Conservation (phyloP, 805 yeast species). For the Hanseniaspora valbyensis region DNA sequence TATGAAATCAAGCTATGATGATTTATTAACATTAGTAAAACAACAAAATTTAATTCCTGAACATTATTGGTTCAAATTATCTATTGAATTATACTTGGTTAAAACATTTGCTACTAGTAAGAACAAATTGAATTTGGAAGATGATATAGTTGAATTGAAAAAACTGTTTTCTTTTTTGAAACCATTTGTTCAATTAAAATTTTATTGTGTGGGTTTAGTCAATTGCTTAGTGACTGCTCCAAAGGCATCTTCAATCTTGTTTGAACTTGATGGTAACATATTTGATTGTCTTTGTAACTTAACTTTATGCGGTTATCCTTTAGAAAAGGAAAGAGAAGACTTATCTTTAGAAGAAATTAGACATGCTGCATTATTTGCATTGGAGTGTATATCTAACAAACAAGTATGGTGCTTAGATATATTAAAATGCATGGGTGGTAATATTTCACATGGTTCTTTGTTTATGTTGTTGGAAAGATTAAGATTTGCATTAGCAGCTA, state of each 20-base stretch:
- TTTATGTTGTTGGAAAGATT: constrained; percentile 61
- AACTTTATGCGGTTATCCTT: constrained; percentile 40
- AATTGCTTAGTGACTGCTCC: constrained; percentile 47
- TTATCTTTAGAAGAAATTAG: constrained; percentile 43
- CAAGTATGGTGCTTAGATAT: constrained; percentile 67
- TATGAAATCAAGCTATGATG: constrained; percentile 18
- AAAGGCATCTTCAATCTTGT: constrained; percentile 50
- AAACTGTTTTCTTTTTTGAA: constrained; percentile 48
- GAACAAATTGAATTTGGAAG: constrained; percentile 18
- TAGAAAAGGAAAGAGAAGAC: constrained; percentile 31
- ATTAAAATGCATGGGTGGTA: constrained; percentile 68
- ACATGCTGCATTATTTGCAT: constrained; percentile 50
- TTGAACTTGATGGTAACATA: constrained; percentile 62
- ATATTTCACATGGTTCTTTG: constrained; percentile 72
- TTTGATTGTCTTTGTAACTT: constrained; percentile 60
- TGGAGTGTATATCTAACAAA: constrained; percentile 58
- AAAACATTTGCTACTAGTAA: constrained; percentile 30
- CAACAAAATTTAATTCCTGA: constrained; percentile 46
- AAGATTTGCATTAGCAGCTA: constrained; percentile 37
- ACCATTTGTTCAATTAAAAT: constrained; percentile 50
- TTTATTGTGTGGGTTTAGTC: constrained; percentile 55
- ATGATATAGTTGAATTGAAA: constrained; percentile 48
- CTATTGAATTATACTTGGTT: constrained; percentile 49
- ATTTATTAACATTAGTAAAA: constrained; percentile 40
- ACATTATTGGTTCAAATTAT: constrained; percentile 53